These are phyloP conservation scores for Podaxis carcinomalis DNA, from an alignment of 768 basidiomycete genomes.

Conservation along the genomic window DNA sequence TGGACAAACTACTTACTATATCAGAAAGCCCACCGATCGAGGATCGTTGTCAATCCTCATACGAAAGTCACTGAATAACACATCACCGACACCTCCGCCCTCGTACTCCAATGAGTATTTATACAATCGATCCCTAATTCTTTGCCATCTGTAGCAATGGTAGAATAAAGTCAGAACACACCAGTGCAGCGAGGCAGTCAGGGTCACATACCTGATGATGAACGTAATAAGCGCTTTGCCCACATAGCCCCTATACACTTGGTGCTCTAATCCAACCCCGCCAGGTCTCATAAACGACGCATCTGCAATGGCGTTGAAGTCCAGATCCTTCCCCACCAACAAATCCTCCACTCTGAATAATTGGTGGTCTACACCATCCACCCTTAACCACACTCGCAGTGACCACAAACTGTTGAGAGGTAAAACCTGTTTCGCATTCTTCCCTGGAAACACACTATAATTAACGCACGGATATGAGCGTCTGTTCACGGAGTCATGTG, in stretches of 20 bases:
- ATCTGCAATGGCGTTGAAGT: constrained; percentile 53
- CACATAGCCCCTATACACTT: constrained; percentile 51
- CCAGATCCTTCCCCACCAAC: constrained; percentile 64
- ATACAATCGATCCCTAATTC: constrained; percentile 39
- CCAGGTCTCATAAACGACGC: constrained; percentile 52
- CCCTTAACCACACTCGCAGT: constrained; percentile 62
- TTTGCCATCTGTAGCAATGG: constrained; percentile 41
- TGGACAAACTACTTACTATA: constrained; percentile 43
- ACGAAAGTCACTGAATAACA: constrained; percentile 48
- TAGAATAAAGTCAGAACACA: not conserved
- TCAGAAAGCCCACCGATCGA: constrained; percentile 47
- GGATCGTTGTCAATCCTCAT: constrained; percentile 54
- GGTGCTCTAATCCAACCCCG: constrained; percentile 35
- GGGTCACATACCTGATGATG: constrained; percentile 39
- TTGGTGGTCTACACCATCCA: constrained; percentile 54
- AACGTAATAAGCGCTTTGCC: constrained; percentile 57
- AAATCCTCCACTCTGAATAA: constrained; percentile 61
- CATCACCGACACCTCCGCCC: constrained; percentile 53
- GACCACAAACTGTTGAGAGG: constrained; percentile 52
- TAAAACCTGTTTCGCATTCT: constrained; percentile 30
- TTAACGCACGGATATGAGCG: not conserved
- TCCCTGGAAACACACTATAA: constrained; percentile 56
- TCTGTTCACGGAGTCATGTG: not conserved
- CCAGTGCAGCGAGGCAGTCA: not conserved
- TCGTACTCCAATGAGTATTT: constrained; percentile 62